Conservation (phyloP, 2,329 filamentous ascomycete species). For the Fusarium avenaceum region DNA sequence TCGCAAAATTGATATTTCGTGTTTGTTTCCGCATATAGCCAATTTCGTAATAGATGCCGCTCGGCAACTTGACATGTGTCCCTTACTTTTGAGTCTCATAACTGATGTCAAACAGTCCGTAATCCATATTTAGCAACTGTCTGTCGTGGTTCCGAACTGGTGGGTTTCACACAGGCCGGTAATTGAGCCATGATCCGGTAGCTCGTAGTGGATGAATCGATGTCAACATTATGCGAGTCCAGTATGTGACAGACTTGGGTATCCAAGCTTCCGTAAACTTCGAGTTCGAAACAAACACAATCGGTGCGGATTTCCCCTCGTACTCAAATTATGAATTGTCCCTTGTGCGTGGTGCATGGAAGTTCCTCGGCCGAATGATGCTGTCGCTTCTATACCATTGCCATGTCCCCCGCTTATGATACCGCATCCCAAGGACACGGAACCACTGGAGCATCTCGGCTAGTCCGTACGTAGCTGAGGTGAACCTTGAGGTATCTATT, state of each 20-base stretch:
- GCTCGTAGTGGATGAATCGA: background rate
- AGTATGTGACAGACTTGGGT: conserved; percentile 4
- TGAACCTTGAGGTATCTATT: conserved; percentile 13
- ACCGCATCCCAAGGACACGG: conserved; percentile 38
- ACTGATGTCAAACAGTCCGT: conserved; percentile 2
- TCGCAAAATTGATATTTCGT: conserved; percentile 23
- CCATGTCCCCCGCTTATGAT: conserved; percentile 31
- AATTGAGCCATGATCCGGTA: conserved; percentile 11
- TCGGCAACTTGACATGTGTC: conserved; percentile 28
- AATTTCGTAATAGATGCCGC: conserved; percentile 13
- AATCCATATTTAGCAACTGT: conserved; percentile 26
- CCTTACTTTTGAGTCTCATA: conserved; percentile 4
- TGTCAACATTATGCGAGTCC: conserved; percentile 2
- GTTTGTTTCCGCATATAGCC: conserved; percentile 15
- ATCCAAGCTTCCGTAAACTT: conserved; percentile 4
- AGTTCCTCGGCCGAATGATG: conserved; percentile 31
- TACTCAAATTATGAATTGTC: conserved; percentile 8
- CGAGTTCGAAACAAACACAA: background rate
- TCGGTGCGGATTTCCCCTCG: background rate
- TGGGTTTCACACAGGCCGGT: conserved; percentile 23
- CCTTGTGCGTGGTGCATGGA: conserved; percentile 18
- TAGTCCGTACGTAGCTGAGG: conserved; percentile 18
- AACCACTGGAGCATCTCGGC: conserved; percentile 31
- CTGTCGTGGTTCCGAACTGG: conserved; percentile 12
- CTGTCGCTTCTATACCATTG: conserved; percentile 28